Evolutionary conservation across 2,329 filamentous ascomycete genomes (phyloP).

Genomic region (Aspergillus transmontanensis): DNA sequence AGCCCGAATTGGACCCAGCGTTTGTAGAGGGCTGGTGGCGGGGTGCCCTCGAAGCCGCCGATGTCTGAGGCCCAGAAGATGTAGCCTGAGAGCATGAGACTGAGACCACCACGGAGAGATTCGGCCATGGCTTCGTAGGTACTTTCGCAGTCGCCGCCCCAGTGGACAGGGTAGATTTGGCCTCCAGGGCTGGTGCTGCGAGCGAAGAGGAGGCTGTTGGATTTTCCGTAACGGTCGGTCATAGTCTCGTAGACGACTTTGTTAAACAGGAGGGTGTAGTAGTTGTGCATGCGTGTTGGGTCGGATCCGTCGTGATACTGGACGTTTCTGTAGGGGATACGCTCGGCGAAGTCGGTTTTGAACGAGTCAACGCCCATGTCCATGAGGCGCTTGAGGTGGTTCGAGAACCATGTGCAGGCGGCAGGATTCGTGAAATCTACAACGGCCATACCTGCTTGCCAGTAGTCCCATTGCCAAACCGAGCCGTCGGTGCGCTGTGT

Average conservation of each 20-base stretch:
- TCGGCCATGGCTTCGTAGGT: slow-evolving; percentile 74
- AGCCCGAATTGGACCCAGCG: slow-evolving; percentile 77
- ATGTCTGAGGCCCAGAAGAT: slow-evolving; percentile 72
- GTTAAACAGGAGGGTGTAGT: slow-evolving; percentile 75
- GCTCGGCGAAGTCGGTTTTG: slow-evolving; percentile 77
- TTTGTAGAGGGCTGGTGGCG: slow-evolving; percentile 71
- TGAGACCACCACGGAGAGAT: slow-evolving; percentile 66
- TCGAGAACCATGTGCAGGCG: slow-evolving; percentile 66
- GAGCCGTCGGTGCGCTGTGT: slow-evolving; percentile 63
- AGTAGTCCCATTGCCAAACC: slow-evolving; percentile 75
- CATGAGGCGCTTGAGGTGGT: slow-evolving; percentile 65
- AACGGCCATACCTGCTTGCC: slow-evolving; percentile 76
- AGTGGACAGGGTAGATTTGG: slow-evolving; percentile 69
- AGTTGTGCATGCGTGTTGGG: slow-evolving; percentile 73
- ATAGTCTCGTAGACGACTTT: slow-evolving; percentile 68
- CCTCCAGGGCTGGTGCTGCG: slow-evolving; percentile 68
- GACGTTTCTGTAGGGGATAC: slow-evolving; percentile 67
- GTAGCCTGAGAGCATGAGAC: slow-evolving; percentile 65
- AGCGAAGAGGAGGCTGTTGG: slow-evolving; percentile 67
- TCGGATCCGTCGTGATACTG: slow-evolving; percentile 65
- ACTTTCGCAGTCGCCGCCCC: slow-evolving; percentile 76
- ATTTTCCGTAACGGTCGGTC: slow-evolving; percentile 53
- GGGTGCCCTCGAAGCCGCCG: slow-evolving; percentile 70
- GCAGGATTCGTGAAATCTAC: slow-evolving; percentile 74
- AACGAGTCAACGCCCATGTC: slow-evolving; percentile 71